Conservation (phyloP, 257 asterid genomes). For the Solanum medicagineum region DNA sequence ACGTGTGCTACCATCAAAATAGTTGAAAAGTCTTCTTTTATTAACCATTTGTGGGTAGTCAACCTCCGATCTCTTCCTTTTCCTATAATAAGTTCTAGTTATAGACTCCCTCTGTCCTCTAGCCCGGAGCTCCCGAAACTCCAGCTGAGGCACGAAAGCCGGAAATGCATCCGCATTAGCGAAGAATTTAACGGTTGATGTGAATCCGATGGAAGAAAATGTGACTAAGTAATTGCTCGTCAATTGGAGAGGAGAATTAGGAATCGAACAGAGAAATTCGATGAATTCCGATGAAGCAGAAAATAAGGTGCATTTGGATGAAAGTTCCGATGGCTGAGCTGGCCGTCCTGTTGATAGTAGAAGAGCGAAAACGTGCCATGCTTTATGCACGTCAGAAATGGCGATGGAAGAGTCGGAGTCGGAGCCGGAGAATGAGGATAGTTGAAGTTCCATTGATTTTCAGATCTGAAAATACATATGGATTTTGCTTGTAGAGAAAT, state of each 20-base stretch:
- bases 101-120: not conserved
- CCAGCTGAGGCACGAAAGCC: constrained; percentile 8
- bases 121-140: not conserved
- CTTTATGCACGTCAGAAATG: constrained; percentile 25
- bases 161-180: constrained; percentile 7
- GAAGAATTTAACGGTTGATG: constrained; percentile 18
- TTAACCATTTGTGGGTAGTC: constrained; percentile 8
- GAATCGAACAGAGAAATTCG: constrained; percentile 50
- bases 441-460: constrained; percentile 14
- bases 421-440: constrained; percentile 1
- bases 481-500: not conserved
- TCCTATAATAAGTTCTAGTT: constrained; percentile 29
- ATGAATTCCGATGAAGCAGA: constrained; percentile 24
- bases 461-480: constrained; percentile 23
- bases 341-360: constrained; percentile 39
- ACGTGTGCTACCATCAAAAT: constrained; percentile 14
- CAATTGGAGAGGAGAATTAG: constrained; percentile 49
- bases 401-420: not conserved
- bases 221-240: constrained; percentile 27
- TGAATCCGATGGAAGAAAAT: constrained; percentile 35
- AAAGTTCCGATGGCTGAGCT: constrained; percentile 30
- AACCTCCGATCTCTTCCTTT: constrained; percentile 35
- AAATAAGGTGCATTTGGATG: constrained; percentile 18
- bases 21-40: constrained; percentile 10
- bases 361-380: constrained; percentile 57